Evolutionary conservation across 345 rosid species (phyloP), one percentile per base, ranked within the genome.

Genomic region (Gossypium turneri): DNA sequence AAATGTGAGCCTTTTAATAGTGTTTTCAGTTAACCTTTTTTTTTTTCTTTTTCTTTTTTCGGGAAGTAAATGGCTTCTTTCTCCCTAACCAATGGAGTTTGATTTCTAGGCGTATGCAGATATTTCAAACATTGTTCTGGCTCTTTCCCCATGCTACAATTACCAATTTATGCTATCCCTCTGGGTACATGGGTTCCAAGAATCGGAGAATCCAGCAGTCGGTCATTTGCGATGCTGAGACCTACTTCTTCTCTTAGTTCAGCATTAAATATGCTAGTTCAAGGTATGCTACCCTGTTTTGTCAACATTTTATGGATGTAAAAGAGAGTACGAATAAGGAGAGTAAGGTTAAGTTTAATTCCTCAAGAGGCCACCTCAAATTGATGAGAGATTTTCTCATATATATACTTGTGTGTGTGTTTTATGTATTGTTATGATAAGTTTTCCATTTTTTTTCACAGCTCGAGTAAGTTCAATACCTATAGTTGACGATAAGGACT

Each of bases 401-500:
- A 56, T 34, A 34, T 34, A 34, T 34, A 34, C 29, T 17, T 50
- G n/a, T 62, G 3, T 24, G 24, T 79, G 34, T 58, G 25, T 62
- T 3, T 41, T 13, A 75, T 70, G 43, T 29, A 20, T 65, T 56
- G 60, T 72, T 59, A 20, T 76, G 62, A 64, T 71, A 43, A 51
- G 69, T 58, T 55, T 70, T 59, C n/a, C 12, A 19, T 61, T 75
- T 67, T 34, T 63, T 47, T 12, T 65, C 81, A 80, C 87, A 87
- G 90, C 90, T 79, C 82, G 79, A 61, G 86, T 87, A 62, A 87
- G 90, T 80, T 87, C 90, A 47, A 82, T 87, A 77, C 88, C 95
- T 16, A 83, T 90, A 72, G 95, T 90, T 67, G 87, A 88, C 75
- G 92, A 87, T 45, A 87, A 90, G 72, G 90, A 90, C 79, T 83